These are phyloP conservation scores for Stygiomarasmius scandens DNA, from an alignment of 1,284 basidiomycete genomes.

Conservation along the genomic window DNA sequence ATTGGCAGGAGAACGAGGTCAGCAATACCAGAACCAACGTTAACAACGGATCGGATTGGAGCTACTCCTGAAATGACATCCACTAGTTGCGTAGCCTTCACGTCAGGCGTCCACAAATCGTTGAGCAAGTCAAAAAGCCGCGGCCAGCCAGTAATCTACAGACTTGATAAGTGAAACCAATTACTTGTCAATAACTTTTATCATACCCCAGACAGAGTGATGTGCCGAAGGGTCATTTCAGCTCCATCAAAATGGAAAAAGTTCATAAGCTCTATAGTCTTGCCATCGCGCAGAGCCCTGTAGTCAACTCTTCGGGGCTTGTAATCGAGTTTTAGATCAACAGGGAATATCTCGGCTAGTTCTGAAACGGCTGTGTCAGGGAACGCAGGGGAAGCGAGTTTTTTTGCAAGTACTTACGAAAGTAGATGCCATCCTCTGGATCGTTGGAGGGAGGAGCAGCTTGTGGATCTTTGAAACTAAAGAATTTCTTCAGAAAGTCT, in stretches of 20 bases:
- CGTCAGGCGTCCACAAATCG: slow-evolving; percentile 98
- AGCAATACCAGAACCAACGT: slow-evolving; percentile 94
- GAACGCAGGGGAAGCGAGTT: neutral
- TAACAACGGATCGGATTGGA: slow-evolving; percentile 93
- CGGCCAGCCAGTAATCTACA: slow-evolving; percentile 86
- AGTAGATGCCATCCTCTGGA: slow-evolving; percentile 58
- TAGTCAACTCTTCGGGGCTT: slow-evolving; percentile 98
- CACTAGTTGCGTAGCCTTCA: slow-evolving; percentile 96
- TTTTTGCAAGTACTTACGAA: slow-evolving; percentile 64
- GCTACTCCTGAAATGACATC: slow-evolving; percentile 98
- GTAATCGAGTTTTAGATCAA: slow-evolving; percentile 94
- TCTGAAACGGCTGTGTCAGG: slow-evolving; percentile 47
- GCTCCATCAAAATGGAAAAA: slow-evolving; percentile 99
- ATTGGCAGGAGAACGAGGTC: slow-evolving; percentile 95
- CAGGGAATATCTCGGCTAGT: slow-evolving; percentile 87
- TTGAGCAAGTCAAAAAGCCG: slow-evolving; percentile 89
- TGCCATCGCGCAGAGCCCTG: slow-evolving; percentile 86
- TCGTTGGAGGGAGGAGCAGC: slow-evolving; percentile 37
- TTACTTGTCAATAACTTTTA: slow-evolving; percentile 10
- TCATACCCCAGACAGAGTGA: slow-evolving; percentile 88
- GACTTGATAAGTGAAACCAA: slow-evolving; percentile 5
- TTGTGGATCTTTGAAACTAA: slow-evolving; percentile 80
- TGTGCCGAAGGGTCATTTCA: slow-evolving; percentile 95
- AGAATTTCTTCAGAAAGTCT: slow-evolving; percentile 97
- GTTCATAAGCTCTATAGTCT: slow-evolving; percentile 97